A percentile compares a stretch with the other conserved stretches of the same genome.
Conservation (phyloP, 495 filamentous ascomycete species). For the Xeromyces bisporus region DNA sequence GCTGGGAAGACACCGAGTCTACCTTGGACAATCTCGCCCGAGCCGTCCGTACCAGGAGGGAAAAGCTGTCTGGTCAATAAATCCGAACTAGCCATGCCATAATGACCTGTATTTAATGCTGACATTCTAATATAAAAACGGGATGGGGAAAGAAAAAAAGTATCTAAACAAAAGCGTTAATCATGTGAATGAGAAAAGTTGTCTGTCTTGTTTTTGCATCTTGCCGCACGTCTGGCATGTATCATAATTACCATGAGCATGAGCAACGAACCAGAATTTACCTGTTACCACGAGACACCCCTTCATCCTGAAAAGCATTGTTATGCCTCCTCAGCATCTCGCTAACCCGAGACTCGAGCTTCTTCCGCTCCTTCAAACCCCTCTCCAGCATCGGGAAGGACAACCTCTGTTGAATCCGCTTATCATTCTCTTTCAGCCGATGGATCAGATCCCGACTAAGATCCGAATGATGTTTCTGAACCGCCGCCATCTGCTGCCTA, state of each 20-base stretch:
- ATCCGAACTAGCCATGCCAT: too few species aligned
- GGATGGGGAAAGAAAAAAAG: too few species aligned
- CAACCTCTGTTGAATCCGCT: constrained; percentile 8
- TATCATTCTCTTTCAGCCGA: constrained; percentile 15
- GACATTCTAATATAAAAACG: too few species aligned
- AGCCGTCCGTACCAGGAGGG: constrained; percentile 45
- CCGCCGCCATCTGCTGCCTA: constrained; percentile 14
- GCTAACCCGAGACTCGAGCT: not conserved
- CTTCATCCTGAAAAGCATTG: not conserved
- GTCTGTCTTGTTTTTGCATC: too few species aligned
- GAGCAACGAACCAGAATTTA: too few species aligned
- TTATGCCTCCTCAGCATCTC: not conserved
- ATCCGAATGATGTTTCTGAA: constrained; percentile 18
- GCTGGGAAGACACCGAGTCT: constrained; percentile 79
- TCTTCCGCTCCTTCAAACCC: constrained; percentile 1
- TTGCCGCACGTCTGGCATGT: too few species aligned
- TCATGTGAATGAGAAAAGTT: too few species aligned
- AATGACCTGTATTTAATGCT: too few species aligned
- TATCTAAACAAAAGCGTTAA: too few species aligned
- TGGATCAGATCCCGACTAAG: constrained; percentile 17
- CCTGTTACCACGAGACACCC: too few species aligned
- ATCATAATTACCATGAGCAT: too few species aligned
- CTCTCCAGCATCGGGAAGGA: not conserved
- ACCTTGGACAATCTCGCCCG: constrained; percentile 66
- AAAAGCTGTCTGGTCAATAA: constrained; percentile 14